Conservation (phyloP, 345 rosid species). For the Rhizophora apiculata region DNA sequence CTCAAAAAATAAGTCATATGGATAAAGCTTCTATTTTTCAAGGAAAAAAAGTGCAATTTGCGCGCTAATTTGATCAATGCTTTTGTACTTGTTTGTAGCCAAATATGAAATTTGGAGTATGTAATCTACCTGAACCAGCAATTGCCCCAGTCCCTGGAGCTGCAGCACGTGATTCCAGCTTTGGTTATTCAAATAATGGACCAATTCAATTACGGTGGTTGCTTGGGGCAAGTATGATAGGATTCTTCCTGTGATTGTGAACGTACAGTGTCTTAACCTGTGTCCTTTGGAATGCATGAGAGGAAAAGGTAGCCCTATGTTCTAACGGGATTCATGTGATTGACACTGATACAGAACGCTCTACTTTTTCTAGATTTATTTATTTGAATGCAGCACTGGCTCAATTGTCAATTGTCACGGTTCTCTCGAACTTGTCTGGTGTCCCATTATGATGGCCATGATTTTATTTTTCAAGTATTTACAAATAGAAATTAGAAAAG, state of each 20-base stretch:
- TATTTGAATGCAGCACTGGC: background rate
- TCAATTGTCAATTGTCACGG: background rate
- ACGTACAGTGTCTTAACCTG: background rate
- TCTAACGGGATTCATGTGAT: conserved; percentile 5
- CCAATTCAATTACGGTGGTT: conserved; percentile 16
- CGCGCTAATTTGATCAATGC: background rate
- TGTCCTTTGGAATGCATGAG: background rate
- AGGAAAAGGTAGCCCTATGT: background rate
- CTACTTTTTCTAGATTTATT: background rate
- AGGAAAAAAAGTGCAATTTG: background rate
- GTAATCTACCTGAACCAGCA: conserved; percentile 30
- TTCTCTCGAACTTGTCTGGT: background rate
- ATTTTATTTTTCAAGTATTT: no score
- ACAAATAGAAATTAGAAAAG: no score
- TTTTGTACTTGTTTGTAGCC: conserved; percentile 29
- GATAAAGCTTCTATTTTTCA: background rate
- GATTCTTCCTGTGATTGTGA: conserved; percentile 16
- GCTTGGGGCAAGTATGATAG: conserved; percentile 14
- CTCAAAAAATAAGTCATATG: no score
- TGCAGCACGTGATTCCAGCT: conserved; percentile 28
- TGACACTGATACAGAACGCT: background rate
- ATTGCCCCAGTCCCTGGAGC: conserved; percentile 17
- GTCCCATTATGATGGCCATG: background rate
- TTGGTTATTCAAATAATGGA: conserved; percentile 18
- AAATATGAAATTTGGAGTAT: conserved; percentile 45